Conservation (phyloP, 202 grass and related monocot genomes). For the Alloteropsis angusta region DNA sequence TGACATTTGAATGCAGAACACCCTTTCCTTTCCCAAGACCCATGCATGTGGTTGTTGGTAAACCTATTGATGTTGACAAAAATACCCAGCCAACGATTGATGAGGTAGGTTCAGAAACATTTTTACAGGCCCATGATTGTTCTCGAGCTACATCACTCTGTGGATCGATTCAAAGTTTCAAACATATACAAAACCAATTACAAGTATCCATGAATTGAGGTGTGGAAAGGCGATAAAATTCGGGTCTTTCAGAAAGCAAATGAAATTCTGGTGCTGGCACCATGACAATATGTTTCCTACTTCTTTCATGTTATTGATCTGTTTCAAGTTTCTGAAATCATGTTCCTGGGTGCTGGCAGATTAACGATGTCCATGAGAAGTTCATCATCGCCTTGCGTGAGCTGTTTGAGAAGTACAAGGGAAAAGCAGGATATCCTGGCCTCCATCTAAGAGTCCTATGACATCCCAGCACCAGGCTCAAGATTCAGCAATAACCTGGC, state of each 20-base stretch:
- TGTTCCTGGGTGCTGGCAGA: constrained; percentile 34
- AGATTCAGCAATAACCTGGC: constrained; percentile 11
- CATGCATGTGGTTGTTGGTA: constrained; percentile 89
- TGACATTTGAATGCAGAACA: constrained; percentile 42
- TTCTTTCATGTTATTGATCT: neutral
- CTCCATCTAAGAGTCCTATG: constrained; percentile 66
- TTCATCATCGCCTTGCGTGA: constrained; percentile 60
- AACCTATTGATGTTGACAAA: constrained; percentile 60
- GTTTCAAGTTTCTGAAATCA: neutral
- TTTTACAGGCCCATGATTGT: neutral
- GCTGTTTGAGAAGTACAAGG: constrained; percentile 79
- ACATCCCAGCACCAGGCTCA: neutral
- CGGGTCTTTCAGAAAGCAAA: neutral
- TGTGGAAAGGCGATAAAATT: neutral
- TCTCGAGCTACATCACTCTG: neutral
- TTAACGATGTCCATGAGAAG: constrained; percentile 67
- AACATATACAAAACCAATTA: neutral
- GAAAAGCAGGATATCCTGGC: constrained; percentile 47
- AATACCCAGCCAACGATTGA: constrained; percentile 63
- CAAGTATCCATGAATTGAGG: neutral
- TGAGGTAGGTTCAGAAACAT: constrained; percentile 38
- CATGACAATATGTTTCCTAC: neutral
- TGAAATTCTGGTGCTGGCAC: neutral
- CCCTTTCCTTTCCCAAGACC: constrained; percentile 62
- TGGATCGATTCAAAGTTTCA: neutral